These are phyloP conservation scores for Nannizziopsis barbatae DNA, from an alignment of 2,329 filamentous ascomycete genomes.

Conservation along the genomic window DNA sequence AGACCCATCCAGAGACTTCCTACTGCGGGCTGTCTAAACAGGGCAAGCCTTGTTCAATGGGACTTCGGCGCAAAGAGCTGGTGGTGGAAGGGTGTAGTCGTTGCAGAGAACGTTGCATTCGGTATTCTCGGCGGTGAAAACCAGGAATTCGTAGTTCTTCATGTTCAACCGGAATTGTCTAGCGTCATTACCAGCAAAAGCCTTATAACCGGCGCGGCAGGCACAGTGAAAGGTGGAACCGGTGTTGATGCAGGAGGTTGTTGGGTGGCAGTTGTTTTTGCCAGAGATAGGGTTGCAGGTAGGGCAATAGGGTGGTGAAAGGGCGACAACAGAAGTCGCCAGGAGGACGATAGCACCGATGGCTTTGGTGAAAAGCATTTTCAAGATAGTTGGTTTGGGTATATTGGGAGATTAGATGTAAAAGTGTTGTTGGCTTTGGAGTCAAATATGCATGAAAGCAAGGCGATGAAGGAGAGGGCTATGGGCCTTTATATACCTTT, in stretches of 20 bases:
- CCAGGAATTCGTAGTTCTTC: slow-evolving; percentile 31
- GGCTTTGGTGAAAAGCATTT: slow-evolving; percentile 23
- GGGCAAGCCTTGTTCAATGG: slow-evolving; percentile 22
- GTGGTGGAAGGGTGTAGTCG: slow-evolving; percentile 23
- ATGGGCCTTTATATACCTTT: slow-evolving; percentile 3
- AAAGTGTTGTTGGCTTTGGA: neutral
- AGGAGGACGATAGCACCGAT: slow-evolving; percentile 21
- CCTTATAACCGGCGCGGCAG: slow-evolving; percentile 34
- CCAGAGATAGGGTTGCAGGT: slow-evolving; percentile 33
- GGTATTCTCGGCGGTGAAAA: slow-evolving; percentile 29
- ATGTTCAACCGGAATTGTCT: slow-evolving; percentile 30
- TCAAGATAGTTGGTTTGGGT: slow-evolving; percentile 8
- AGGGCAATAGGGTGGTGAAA: slow-evolving; percentile 22
- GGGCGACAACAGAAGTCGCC: slow-evolving; percentile 14
- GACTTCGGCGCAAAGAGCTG: slow-evolving; percentile 29
- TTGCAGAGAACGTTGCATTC: slow-evolving; percentile 29
- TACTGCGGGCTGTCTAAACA: slow-evolving; percentile 17
- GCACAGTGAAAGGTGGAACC: slow-evolving; percentile 33
- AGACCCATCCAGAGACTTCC: neutral
- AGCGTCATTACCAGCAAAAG: slow-evolving; percentile 11
- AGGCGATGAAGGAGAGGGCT: neutral
- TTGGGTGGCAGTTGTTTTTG: slow-evolving; percentile 33
- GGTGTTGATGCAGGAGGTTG: slow-evolving; percentile 37
- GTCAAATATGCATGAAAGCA: neutral
- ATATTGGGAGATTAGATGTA: neutral